phyloP scores from a whole-genome alignment of 805 yeast genomes.

The Candida xiaguanensis region DNA sequence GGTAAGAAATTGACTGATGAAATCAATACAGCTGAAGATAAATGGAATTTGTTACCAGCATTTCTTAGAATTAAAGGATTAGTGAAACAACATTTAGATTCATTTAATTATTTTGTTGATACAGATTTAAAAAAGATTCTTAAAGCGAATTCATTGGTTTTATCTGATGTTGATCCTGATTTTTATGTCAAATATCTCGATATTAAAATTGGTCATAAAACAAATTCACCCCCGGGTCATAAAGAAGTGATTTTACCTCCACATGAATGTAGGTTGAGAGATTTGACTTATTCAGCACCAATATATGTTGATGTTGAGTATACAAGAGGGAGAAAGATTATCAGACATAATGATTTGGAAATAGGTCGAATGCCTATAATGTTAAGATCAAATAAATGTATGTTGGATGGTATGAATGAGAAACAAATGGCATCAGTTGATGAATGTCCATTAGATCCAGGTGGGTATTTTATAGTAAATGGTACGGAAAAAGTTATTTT shows the following conservation, averaged over 20 bases:
- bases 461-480: slow-evolving; percentile 96
- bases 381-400: slow-evolving; percentile 91
- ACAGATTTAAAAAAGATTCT: slow-evolving; percentile 89
- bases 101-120: slow-evolving; percentile 96
- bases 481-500: slow-evolving; percentile 97
- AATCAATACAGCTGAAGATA: slow-evolving; percentile 87
- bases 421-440: slow-evolving; percentile 79
- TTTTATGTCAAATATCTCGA: slow-evolving; percentile 90
- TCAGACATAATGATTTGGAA: slow-evolving; percentile 84
- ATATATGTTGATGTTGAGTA: slow-evolving; percentile 96
- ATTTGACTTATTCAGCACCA: slow-evolving; percentile 92
- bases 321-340: slow-evolving; percentile 90
- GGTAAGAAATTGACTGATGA: slow-evolving; percentile 88
- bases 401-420: slow-evolving; percentile 74
- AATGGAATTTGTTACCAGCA: slow-evolving; percentile 96
- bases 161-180: slow-evolving; percentile 96
- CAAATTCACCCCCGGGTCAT: slow-evolving; percentile 45
- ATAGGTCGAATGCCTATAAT: slow-evolving; percentile 99
- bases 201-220: slow-evolving; percentile 82
- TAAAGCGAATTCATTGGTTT: slow-evolving; percentile 80
- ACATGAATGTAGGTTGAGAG: slow-evolving; percentile 93
- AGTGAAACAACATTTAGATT: slow-evolving; percentile 95
- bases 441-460: slow-evolving; percentile 98
- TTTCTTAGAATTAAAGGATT: slow-evolving; percentile 92
- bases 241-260: slow-evolving; percentile 75